Evolutionary conservation across 192 early-diverging fungal species (phyloP), one percentile per base, ranked within the genome.

Genomic region (Geosiphon pyriformis): DNA sequence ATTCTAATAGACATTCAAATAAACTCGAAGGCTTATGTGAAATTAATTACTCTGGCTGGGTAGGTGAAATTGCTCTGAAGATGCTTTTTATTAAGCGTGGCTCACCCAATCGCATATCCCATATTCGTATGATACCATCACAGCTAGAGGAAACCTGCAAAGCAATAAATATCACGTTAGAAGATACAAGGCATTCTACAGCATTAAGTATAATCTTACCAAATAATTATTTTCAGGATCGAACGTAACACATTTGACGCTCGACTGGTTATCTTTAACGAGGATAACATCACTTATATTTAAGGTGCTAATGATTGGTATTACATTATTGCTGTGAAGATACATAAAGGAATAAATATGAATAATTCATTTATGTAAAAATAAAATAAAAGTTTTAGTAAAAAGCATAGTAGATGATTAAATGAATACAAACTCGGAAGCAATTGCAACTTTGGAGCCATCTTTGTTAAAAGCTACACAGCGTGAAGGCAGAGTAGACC

Each of bases 391-490:
- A n/a, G n/a, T n/a, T n/a, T n/a, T n/a, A n/a, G n/a, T n/a, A n/a
- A n/a, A n/a, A n/a, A n/a, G n/a, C n/a, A n/a, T n/a, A n/a, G n/a
- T n/a, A n/a, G n/a, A n/a, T n/a, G n/a, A n/a, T n/a, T n/a, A n/a
- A n/a, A n/a, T n/a, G n/a, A n/a, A n/a, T 23, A 58, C 62, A 56
- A 73, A 77, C 75, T 77, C 75, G 34, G 68, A 32, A 12, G 71
- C 75, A 46, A 77, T 59, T 7, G 72, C 72, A 33, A 77, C 23
- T 23, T 71, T 66, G 11, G 26, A 61, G 7, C 75, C 75, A 65
- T 30, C 54, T 17, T 51, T 52, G 26, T 53, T 51, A 29, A 68
- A 70, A 3, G 46, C 29, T 6, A 77, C 66, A 58, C 33, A 33
- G 4, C 75, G 54, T 11, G 73, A 68, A 17, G 71, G 69, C 17